A percentile compares a stretch with the other conserved stretches of the same genome.
phyloP scores from a whole-genome alignment of 306 rosid species.

The Prunus fruticosa region DNA sequence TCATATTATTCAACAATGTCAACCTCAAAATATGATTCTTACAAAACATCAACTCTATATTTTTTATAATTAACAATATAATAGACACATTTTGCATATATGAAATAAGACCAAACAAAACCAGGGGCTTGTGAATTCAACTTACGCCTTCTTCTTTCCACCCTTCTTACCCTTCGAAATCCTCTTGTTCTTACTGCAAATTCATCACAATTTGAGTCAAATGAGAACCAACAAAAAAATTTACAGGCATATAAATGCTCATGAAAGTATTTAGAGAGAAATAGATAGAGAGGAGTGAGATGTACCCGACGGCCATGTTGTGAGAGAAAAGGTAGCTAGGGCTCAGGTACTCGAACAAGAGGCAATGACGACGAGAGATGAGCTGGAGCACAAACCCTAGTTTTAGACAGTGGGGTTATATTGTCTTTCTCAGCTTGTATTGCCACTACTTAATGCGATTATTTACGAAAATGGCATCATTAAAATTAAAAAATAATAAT shows the following conservation, averaged over 20 bases:
- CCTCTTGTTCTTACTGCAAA: slow-evolving; percentile 43
- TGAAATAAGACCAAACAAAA: background rate
- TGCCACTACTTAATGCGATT: background rate
- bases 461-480: slow-evolving; percentile 17
- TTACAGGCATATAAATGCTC: background rate
- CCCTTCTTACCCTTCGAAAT: slow-evolving; percentile 49
- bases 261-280: background rate
- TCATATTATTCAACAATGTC: background rate
- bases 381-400: background rate
- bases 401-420: background rate
- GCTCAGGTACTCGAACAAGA: slow-evolving; percentile 9
- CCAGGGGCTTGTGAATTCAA: background rate
- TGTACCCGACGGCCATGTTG: slow-evolving; percentile 40
- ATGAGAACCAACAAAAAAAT: background rate
- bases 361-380: background rate
- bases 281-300: background rate
- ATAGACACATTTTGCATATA: too few relatives aligned
- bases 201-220: background rate
- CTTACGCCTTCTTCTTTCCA: slow-evolving; percentile 50
- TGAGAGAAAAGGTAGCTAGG: background rate
- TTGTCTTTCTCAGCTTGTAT: background rate
- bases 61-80: too few relatives aligned
- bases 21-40: background rate
- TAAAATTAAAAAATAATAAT: background rate
- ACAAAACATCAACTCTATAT: background rate